Evolutionary conservation across 1,139 yeast species (phyloP).

Genomic region (Protomyces macrosporus): DNA sequence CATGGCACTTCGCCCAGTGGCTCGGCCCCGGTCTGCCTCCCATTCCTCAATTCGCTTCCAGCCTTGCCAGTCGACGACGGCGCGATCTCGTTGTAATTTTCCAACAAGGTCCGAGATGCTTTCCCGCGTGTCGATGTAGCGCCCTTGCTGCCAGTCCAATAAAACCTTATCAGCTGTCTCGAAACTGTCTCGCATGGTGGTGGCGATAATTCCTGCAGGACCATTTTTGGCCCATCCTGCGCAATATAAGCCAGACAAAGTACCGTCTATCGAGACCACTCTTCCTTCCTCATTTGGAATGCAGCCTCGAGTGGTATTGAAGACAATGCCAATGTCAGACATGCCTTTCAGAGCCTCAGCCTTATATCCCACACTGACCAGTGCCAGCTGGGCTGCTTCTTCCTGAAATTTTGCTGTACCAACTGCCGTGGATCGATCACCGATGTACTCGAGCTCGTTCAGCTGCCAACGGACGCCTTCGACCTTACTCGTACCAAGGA

Average conservation of each 20-base stretch:
- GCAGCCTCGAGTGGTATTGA: conserved; percentile 41
- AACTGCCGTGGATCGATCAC: conserved; percentile 39
- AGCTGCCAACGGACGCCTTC: background rate
- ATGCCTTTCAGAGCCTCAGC: conserved; percentile 62
- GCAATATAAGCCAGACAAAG: conserved; percentile 57
- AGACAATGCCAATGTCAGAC: conserved; percentile 48
- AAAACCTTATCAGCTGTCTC: conserved; percentile 64
- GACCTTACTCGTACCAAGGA: conserved; percentile 39
- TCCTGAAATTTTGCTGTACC: conserved; percentile 44
- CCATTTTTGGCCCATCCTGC: conserved; percentile 93
- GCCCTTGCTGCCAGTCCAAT: conserved; percentile 45
- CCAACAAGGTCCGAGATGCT: conserved; percentile 16
- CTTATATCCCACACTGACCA: conserved; percentile 78
- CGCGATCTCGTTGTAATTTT: conserved; percentile 19
- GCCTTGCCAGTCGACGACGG: conserved; percentile 53
- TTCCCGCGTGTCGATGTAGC: background rate
- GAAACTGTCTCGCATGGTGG: conserved; percentile 81
- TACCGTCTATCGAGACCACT: conserved; percentile 41
- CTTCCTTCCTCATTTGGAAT: conserved; percentile 62
- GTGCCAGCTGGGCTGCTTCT: conserved; percentile 59
- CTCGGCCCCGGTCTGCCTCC: conserved; percentile 51
- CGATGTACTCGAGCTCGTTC: conserved; percentile 34
- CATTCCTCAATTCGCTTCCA: conserved; percentile 59
- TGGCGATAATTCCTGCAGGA: conserved; percentile 85
- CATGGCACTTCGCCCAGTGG: conserved; percentile 51